Conservation (phyloP, 78 protist species). For the Anaeramoeba ignava region DNA sequence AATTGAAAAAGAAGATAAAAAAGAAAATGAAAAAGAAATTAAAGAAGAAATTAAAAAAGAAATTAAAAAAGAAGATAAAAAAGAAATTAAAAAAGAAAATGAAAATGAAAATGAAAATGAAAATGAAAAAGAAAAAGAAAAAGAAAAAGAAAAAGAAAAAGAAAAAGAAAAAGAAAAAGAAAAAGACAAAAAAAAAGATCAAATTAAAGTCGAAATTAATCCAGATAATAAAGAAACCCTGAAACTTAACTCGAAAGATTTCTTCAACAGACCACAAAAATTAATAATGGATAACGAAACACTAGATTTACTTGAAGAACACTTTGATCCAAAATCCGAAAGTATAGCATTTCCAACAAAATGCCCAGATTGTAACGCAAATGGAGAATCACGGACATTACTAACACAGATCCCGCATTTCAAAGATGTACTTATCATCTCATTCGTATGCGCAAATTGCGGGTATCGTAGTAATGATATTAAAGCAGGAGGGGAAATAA, state of each 20-base stretch:
- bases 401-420: constrained; percentile 63
- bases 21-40: neutral
- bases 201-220: no score
- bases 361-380: neutral
- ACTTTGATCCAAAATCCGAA: neutral
- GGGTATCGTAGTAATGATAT: constrained; percentile 58
- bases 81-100: neutral
- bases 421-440: constrained; percentile 67
- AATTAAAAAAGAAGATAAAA: neutral
- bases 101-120: neutral
- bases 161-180: neutral
- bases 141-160: neutral
- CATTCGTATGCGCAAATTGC: constrained; percentile 61
- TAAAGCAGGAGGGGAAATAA: constrained; percentile 69
- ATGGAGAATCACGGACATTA: neutral
- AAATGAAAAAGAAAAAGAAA: neutral
- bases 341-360: neutral
- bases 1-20: neutral
- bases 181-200: no score
- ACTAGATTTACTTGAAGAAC: neutral
- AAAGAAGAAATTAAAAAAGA: neutral
- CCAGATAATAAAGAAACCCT: no score
- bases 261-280: no score
- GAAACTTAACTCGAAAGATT: no score
- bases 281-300: neutral